Percentiles rank a stretch among this genome's conserved stretches.
phyloP scores from a whole-genome alignment of 2,329 filamentous ascomycete species.

The Xylariales sp. region DNA sequence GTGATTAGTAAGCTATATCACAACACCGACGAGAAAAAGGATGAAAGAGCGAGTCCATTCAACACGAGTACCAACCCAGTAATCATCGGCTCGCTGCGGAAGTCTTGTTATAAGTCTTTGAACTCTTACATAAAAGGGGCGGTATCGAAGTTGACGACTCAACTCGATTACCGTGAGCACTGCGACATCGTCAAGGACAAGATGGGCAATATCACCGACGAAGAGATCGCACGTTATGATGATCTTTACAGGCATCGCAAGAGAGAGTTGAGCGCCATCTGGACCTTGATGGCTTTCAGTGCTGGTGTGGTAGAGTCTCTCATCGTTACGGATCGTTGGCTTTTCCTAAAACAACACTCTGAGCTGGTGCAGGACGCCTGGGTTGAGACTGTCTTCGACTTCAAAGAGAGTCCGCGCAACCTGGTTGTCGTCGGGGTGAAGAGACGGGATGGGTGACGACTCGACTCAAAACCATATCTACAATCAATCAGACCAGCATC shows the following conservation, averaged over 20 bases:
- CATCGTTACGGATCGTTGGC: slow-evolving; percentile 86
- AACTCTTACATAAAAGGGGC: slow-evolving; percentile 75
- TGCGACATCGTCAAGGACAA: slow-evolving; percentile 59
- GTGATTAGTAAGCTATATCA: slow-evolving; percentile 62
- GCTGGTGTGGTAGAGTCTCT: slow-evolving; percentile 83
- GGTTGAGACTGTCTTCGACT: slow-evolving; percentile 94
- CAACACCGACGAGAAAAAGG: slow-evolving; percentile 18
- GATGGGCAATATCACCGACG: slow-evolving; percentile 66
- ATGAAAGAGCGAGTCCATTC: slow-evolving; percentile 34
- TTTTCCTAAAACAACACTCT: slow-evolving; percentile 74
- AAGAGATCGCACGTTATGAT: slow-evolving; percentile 70
- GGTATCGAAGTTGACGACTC: slow-evolving; percentile 64
- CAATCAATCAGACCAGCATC: no score
- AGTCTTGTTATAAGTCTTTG: slow-evolving; percentile 73
- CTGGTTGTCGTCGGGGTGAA: slow-evolving; percentile 91
- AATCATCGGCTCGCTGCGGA: slow-evolving; percentile 80
- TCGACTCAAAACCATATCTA: neutral
- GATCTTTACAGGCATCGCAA: slow-evolving; percentile 57
- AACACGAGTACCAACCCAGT: slow-evolving; percentile 68
- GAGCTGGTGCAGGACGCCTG: slow-evolving; percentile 69
- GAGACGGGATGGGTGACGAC: slow-evolving; percentile 32
- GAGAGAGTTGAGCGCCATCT: slow-evolving; percentile 80
- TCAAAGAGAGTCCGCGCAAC: slow-evolving; percentile 79
- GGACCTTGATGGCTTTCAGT: slow-evolving; percentile 95
- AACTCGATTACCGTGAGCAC: slow-evolving; percentile 52